A percentile compares a stretch with the other conserved stretches of the same genome.
Conservation (phyloP, 768 basidiomycete genomes). For the Hygrocybe coccinea region DNA sequence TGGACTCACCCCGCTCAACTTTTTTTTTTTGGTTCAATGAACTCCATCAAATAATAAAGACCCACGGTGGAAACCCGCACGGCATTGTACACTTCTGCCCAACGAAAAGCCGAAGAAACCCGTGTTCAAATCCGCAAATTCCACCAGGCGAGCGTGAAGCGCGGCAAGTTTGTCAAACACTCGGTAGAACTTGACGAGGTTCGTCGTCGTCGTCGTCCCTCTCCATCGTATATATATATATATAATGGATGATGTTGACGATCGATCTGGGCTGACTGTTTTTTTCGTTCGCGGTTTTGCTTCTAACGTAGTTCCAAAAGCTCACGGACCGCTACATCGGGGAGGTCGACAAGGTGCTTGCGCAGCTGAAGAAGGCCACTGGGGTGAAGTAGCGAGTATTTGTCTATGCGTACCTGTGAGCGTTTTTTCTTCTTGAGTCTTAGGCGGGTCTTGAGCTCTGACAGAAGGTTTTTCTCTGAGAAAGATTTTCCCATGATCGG, state of each 20-base stretch:
- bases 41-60: slow-evolving; percentile 42
- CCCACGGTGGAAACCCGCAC: slow-evolving; percentile 72
- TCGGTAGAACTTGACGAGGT: slow-evolving; percentile 71
- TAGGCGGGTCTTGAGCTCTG: too few species aligned
- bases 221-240: too few species aligned
- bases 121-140: slow-evolving; percentile 71
- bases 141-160: slow-evolving; percentile 63
- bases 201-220: too few species aligned
- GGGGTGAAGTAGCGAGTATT: slow-evolving; percentile 26
- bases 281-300: too few species aligned
- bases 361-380: slow-evolving; percentile 57
- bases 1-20: background rate
- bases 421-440: too few species aligned
- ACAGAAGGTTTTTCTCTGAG: too few species aligned
- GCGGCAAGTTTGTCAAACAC: slow-evolving; percentile 63
- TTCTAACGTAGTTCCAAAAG: slow-evolving; percentile 60
- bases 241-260: too few species aligned
- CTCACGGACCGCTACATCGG: slow-evolving; percentile 55
- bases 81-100: slow-evolving; percentile 49
- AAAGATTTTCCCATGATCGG: too few species aligned
- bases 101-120: slow-evolving; percentile 67
- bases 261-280: too few species aligned
- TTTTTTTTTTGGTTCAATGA: background rate
- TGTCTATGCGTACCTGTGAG: too few species aligned
- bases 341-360: slow-evolving; percentile 64